Evolutionary conservation across 1,284 basidiomycete genomes (phyloP).

Genomic region (Pisolithus thermaeus): DNA sequence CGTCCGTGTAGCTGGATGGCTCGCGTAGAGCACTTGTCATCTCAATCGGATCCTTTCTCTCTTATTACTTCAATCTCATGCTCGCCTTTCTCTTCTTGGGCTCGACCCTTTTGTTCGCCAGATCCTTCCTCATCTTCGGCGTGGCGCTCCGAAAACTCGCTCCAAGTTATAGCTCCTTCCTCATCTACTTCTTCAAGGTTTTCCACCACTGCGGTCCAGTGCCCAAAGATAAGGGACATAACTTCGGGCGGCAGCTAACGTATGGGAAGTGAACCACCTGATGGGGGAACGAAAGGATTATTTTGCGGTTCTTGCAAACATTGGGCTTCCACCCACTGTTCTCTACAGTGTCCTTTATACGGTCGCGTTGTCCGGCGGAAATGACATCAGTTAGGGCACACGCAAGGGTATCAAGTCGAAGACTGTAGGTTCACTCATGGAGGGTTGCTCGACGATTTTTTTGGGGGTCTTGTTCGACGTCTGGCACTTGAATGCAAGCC

Average conservation of each 20-base stretch:
- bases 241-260: slow-evolving; percentile 23
- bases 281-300: slow-evolving; percentile 21
- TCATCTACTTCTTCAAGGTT: slow-evolving; percentile 1
- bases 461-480: no score
- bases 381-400: no score
- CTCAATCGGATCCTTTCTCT: slow-evolving; percentile 4
- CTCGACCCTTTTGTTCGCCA: background rate
- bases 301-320: slow-evolving; percentile 2
- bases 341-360: background rate
- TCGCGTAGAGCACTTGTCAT: background rate
- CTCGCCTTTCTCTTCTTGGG: no score
- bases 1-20: background rate
- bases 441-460: no score
- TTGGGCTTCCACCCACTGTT: slow-evolving; percentile 1
- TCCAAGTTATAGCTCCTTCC: slow-evolving; percentile 8
- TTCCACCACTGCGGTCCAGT: slow-evolving; percentile 6
- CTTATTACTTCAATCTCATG: slow-evolving; percentile 1
- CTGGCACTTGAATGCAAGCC: no score
- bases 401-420: no score
- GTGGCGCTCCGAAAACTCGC: background rate
- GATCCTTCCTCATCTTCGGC: background rate
- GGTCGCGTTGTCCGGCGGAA: no score
- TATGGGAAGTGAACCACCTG: slow-evolving; percentile 14
- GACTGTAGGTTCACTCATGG: no score
- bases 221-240: slow-evolving; percentile 24